These are phyloP conservation scores for Corynespora cassiicola DNA, from an alignment of 2,329 filamentous ascomycete species.

Conservation along the genomic window DNA sequence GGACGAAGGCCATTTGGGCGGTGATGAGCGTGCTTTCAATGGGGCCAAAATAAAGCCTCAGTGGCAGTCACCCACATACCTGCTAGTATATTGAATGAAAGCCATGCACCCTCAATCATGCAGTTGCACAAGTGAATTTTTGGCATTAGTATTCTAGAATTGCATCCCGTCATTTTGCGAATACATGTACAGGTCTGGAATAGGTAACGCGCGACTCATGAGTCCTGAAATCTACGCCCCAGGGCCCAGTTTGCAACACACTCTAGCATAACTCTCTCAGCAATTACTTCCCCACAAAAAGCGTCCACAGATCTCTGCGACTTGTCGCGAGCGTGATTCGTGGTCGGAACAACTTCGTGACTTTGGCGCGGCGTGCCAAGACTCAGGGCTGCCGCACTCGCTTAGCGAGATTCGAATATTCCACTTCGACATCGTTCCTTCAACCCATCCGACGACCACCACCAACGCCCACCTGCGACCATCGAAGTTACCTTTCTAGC, in stretches of 20 bases:
- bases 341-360: too few relatives aligned
- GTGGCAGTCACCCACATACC: constrained; percentile 25
- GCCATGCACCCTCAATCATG: constrained; percentile 39
- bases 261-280: too few relatives aligned
- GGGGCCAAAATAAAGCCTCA: constrained; percentile 25
- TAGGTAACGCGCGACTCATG: too few relatives aligned
- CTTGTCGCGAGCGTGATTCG: too few relatives aligned
- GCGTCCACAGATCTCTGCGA: too few relatives aligned
- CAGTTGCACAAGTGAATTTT: background rate
- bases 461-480: constrained; percentile 40
- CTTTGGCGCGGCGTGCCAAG: too few relatives aligned
- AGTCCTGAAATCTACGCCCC: too few relatives aligned
- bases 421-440: constrained; percentile 13
- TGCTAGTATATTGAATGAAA: constrained; percentile 43
- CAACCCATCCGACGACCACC: constrained; percentile 32
- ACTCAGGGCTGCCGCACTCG: constrained; percentile 13
- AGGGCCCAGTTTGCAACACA: too few relatives aligned
- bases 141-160: background rate
- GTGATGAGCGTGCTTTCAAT: constrained; percentile 42
- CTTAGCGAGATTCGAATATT: constrained; percentile 10
- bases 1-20: constrained; percentile 40
- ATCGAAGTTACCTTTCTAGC: constrained; percentile 50
- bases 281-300: too few relatives aligned
- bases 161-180: too few relatives aligned
- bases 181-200: too few relatives aligned